Percentiles rank a stretch among this genome's conserved stretches.
Evolutionary conservation across 768 basidiomycete genomes (phyloP).

Genomic region (Candolleomyces efflorescens): DNA sequence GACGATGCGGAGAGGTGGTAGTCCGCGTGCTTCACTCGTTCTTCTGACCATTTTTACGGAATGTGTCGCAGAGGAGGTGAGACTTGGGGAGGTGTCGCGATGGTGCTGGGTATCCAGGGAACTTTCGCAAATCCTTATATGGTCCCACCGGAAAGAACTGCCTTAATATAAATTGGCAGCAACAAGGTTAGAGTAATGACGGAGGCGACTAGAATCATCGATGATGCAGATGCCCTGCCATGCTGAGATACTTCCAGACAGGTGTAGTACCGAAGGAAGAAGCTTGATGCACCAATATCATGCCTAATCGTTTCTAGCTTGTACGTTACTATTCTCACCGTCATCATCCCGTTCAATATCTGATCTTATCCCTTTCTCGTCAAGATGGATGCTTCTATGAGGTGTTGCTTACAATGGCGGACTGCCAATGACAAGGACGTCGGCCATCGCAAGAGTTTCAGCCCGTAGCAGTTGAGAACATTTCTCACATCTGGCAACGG

Average conservation of each 20-base stretch:
- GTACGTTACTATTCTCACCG: constrained; percentile 2
- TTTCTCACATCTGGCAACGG: too few species aligned
- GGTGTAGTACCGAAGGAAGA: constrained; percentile 1
- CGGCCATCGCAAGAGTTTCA: too few species aligned
- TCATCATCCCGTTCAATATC: not conserved
- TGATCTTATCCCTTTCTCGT: not conserved
- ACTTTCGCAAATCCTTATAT: not conserved
- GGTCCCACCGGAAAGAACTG: not conserved
- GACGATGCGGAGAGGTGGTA: not conserved
- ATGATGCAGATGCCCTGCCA: constrained; percentile 2
- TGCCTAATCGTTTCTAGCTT: constrained; percentile 2
- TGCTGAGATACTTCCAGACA: not conserved
- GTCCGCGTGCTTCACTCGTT: not conserved
- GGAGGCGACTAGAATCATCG: constrained; percentile 5
- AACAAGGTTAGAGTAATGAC: not conserved
- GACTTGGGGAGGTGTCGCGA: not conserved
- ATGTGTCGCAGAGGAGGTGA: not conserved
- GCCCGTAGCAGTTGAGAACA: too few species aligned
- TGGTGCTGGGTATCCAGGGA: not conserved
- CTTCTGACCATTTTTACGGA: not conserved
- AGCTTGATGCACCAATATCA: constrained; percentile 1
- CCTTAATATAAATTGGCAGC: not conserved
- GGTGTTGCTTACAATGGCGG: not conserved
- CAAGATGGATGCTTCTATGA: constrained; percentile 2
- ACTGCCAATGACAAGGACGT: not conserved